Conservation (phyloP, 1,284 basidiomycete species). For the Abortiporus biennis region DNA sequence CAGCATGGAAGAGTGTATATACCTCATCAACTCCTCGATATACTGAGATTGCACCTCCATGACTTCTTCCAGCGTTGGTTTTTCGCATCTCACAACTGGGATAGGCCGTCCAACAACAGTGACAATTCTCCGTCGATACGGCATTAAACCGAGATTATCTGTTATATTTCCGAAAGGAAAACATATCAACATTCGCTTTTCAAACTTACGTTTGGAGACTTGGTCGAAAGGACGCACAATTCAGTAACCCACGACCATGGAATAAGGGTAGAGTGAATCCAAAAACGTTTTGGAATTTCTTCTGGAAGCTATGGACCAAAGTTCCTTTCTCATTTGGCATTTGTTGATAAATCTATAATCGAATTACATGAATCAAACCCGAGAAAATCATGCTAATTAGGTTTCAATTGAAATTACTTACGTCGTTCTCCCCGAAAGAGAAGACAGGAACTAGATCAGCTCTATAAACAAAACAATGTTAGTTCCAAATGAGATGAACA, state of each 20-base stretch:
- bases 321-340: slow-evolving; percentile 94
- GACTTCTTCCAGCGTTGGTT: slow-evolving; percentile 80
- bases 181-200: neutral
- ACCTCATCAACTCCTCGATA: slow-evolving; percentile 90
- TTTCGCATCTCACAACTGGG: slow-evolving; percentile 68
- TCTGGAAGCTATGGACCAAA: slow-evolving; percentile 81
- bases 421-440: slow-evolving; percentile 98
- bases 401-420: slow-evolving; percentile 33
- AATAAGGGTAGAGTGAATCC: slow-evolving; percentile 97
- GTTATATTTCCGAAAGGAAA: neutral
- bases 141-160: slow-evolving; percentile 69
- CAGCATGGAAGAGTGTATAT: slow-evolving; percentile 15
- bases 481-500: neutral
- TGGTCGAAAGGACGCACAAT: slow-evolving; percentile 54
- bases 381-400: neutral
- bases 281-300: slow-evolving; percentile 85
- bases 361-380: too few species aligned
- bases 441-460: slow-evolving; percentile 94
- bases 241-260: slow-evolving; percentile 87
- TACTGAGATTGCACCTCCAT: slow-evolving; percentile 80
- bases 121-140: slow-evolving; percentile 91
- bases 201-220: neutral
- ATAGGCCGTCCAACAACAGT: slow-evolving; percentile 93
- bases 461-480: slow-evolving; percentile 31
- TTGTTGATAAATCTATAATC: slow-evolving; percentile 95